Evolutionary conservation across 768 basidiomycete genomes (phyloP).

Genomic region (Boletus edulis): DNA sequence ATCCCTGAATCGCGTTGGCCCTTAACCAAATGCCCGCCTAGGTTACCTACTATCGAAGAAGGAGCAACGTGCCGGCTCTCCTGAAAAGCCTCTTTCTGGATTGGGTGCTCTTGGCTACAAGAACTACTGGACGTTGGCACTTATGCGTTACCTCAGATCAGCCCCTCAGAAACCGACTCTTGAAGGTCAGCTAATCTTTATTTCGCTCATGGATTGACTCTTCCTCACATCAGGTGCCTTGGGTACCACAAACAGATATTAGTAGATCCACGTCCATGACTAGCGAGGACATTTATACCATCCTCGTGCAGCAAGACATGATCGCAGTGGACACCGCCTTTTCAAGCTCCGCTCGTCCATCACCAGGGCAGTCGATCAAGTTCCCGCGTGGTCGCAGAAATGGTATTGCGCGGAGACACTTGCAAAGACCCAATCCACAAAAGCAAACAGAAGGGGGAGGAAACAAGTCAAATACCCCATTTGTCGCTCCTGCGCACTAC

Average conservation of each 20-base stretch:
- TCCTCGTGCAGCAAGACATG: conserved; percentile 72
- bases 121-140: conserved; percentile 88
- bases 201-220: conserved; percentile 10
- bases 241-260: conserved; percentile 57
- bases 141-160: conserved; percentile 75
- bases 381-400: conserved; percentile 64
- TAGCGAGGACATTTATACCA: conserved; percentile 78
- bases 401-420: conserved; percentile 61
- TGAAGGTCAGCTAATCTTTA: conserved; percentile 58
- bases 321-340: conserved; percentile 53
- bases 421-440: conserved; percentile 52
- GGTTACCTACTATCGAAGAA: conserved; percentile 97
- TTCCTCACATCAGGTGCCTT: conserved; percentile 18
- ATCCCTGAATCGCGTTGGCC: conserved; percentile 5
- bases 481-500: conserved; percentile 68
- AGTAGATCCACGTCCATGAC: conserved; percentile 87
- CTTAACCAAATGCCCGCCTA: conserved; percentile 30
- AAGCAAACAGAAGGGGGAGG: conserved; percentile 37
- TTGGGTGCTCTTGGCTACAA: conserved; percentile 93
- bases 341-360: conserved; percentile 55
- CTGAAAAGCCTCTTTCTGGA: conserved; percentile 93
- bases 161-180: conserved; percentile 61
- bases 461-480: conserved; percentile 46
- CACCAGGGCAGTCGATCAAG: conserved; percentile 79
- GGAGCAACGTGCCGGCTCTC: conserved; percentile 85